A percentile compares a stretch with the other conserved stretches of the same genome.
Conservation (phyloP, 805 yeast species). For the Candida cerambycidarum region DNA sequence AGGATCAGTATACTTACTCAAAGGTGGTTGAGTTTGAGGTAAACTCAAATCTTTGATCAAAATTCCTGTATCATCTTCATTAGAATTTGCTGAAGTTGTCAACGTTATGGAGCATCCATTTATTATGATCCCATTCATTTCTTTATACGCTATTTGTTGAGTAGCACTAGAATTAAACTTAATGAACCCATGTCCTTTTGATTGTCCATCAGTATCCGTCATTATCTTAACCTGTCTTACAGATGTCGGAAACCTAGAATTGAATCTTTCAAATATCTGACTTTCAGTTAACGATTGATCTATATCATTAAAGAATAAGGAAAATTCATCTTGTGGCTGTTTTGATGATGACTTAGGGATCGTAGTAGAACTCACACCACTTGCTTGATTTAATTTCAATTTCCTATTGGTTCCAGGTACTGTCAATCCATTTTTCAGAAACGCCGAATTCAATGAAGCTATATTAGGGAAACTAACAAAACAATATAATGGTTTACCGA, state of each 20-base stretch:
- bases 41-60: slow-evolving; percentile 19
- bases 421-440: slow-evolving; percentile 63
- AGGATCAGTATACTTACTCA: slow-evolving; percentile 73
- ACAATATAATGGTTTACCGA: slow-evolving; percentile 52
- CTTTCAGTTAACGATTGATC: slow-evolving; percentile 72
- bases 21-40: slow-evolving; percentile 50
- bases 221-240: slow-evolving; percentile 76
- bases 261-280: slow-evolving; percentile 63
- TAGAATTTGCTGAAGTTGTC: slow-evolving; percentile 5
- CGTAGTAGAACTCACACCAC: slow-evolving; percentile 22
- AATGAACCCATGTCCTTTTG: slow-evolving; percentile 91
- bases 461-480: slow-evolving; percentile 70
- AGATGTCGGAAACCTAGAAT: slow-evolving; percentile 62
- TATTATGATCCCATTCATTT: slow-evolving; percentile 77
- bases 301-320: slow-evolving; percentile 86
- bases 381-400: slow-evolving; percentile 81
- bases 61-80: neutral
- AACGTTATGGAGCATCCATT: slow-evolving; percentile 71
- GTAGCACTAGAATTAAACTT: slow-evolving; percentile 65
- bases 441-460: slow-evolving; percentile 63
- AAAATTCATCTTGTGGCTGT: slow-evolving; percentile 26
- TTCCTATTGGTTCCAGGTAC: slow-evolving; percentile 64
- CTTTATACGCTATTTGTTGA: slow-evolving; percentile 68
- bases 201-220: slow-evolving; percentile 65
- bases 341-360: neutral